phyloP scores from a whole-genome alignment of 495 filamentous ascomycete species.

The Poronia punctata region DNA sequence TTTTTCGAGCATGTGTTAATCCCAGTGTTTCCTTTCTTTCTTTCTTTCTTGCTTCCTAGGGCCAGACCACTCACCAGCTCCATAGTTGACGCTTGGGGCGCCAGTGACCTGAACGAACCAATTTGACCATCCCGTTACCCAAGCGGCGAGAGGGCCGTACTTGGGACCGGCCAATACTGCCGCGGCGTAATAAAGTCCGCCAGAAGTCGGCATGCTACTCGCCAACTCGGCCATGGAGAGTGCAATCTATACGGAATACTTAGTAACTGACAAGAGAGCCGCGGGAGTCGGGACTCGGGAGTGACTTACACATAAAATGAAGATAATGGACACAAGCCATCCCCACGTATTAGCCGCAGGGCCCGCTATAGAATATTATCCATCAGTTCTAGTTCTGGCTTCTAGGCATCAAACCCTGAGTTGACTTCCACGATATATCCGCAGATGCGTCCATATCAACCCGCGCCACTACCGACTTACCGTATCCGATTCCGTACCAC shows the following conservation, averaged over 20 bases:
- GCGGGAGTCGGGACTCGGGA: slow-evolving; percentile 30
- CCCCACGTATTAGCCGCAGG: slow-evolving; percentile 81
- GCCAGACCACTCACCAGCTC: slow-evolving; percentile 19
- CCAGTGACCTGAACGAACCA: slow-evolving; percentile 66
- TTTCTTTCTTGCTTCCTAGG: too few species aligned
- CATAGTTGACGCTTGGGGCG: slow-evolving; percentile 52
- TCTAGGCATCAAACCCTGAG: neutral
- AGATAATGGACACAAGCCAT: slow-evolving; percentile 68
- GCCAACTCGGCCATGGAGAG: slow-evolving; percentile 21
- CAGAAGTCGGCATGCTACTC: slow-evolving; percentile 42
- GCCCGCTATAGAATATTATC: slow-evolving; percentile 36
- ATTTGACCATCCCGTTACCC: slow-evolving; percentile 70
- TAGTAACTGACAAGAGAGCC: slow-evolving; percentile 46
- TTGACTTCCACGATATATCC: neutral
- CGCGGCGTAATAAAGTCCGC: slow-evolving; percentile 72
- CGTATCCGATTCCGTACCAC: slow-evolving; percentile 77
- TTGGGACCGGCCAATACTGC: slow-evolving; percentile 72
- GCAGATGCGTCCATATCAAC: neutral
- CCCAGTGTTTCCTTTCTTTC: too few species aligned
- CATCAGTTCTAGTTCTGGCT: slow-evolving; percentile 7
- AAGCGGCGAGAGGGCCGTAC: slow-evolving; percentile 69
- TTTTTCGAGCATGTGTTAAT: slow-evolving; percentile 40
- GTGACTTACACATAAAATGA: slow-evolving; percentile 60
- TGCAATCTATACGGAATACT: slow-evolving; percentile 9
- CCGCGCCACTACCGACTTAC: slow-evolving; percentile 9